Base-by-base conservation (phyloP, 495 filamentous ascomycete genomes). In the Penicillium cinerascens region DNA sequence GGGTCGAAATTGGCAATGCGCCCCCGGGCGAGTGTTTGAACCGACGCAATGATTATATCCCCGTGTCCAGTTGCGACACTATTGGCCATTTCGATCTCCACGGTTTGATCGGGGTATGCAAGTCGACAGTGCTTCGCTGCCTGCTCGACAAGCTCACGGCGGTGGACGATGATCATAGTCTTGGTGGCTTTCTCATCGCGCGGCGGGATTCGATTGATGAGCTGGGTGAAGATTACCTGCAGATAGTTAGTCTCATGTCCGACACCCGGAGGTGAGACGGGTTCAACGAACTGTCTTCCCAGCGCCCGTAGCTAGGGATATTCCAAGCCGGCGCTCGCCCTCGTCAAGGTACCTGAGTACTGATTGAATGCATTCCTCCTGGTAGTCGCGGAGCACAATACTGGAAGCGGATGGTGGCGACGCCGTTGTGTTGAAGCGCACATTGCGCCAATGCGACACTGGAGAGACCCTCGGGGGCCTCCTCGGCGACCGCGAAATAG, bases 131-230 rank as follows among this genome's bases (percentile, higher is more conserved):
- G 92, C 3, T 78, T 77, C 7, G 86, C 89, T 10, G 93, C 93
- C 73, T 99, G 93, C 59, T 97, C 89, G 33, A 96, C 91, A n/a
- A 99, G 85, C 69, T 98, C 93, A 35, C 85, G 84, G 9, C 95
- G 82, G 72, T 99, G 93, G 39, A 87, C 93, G 20, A 99, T 75
- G 53, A 99, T 96, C 53, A 99, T 78, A 0, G 91, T 95, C 63
- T 90, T 90, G 4, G 81, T 81, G 13, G 87, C 85, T 47, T 66
- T 56, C 27, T 78, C 65, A 40, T 76, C 70, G n/a, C 66, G 74
- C 6, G 85, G 69, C 45, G 76, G 72, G 44, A 97, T 73, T 41
- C 89, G 88, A 48, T 86, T 83, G 44, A 99, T 97, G 9, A 99
- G 78, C 55, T 96, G 89, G 6, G 92, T 97, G 76, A 99, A 99